Evolutionary conservation across 805 yeast species (phyloP).

Genomic region (Suhomyces vadensis): DNA sequence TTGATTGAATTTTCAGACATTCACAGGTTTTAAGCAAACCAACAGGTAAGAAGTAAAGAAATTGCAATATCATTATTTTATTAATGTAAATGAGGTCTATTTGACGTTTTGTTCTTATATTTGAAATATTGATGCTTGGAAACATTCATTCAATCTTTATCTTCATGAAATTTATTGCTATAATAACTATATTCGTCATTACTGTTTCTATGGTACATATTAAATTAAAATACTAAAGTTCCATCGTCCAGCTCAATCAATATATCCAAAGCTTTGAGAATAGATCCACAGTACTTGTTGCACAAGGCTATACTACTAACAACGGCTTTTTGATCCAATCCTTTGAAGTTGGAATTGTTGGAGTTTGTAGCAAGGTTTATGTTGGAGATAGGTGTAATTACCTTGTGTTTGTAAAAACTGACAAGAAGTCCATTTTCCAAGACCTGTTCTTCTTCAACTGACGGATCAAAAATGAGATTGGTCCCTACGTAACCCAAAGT

Average conservation of each 20-base stretch:
- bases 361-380: constrained; percentile 59
- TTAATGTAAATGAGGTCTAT: too few relatives aligned
- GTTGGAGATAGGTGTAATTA: constrained; percentile 72
- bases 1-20: too few relatives aligned
- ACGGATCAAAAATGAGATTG: constrained; percentile 77
- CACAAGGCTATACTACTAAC: constrained; percentile 59
- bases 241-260: constrained; percentile 44
- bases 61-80: too few relatives aligned
- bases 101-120: too few relatives aligned
- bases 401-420: constrained; percentile 67
- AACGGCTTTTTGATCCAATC: constrained; percentile 51
- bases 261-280: constrained; percentile 57
- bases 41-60: too few relatives aligned
- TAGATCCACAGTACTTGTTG: constrained; percentile 58
- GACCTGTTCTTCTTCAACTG: constrained; percentile 84
- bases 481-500: constrained; percentile 74
- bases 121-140: too few relatives aligned
- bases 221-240: neutral
- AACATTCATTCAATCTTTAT: neutral
- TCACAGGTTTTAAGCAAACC: too few relatives aligned
- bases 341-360: constrained; percentile 49
- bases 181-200: neutral
- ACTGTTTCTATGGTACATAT: constrained; percentile 5
- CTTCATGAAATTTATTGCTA: neutral
- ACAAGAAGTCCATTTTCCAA: constrained; percentile 79